Evolutionary conservation across 2,329 filamentous ascomycete genomes (phyloP).

Genomic region (Hypoxylon sp.): DNA sequence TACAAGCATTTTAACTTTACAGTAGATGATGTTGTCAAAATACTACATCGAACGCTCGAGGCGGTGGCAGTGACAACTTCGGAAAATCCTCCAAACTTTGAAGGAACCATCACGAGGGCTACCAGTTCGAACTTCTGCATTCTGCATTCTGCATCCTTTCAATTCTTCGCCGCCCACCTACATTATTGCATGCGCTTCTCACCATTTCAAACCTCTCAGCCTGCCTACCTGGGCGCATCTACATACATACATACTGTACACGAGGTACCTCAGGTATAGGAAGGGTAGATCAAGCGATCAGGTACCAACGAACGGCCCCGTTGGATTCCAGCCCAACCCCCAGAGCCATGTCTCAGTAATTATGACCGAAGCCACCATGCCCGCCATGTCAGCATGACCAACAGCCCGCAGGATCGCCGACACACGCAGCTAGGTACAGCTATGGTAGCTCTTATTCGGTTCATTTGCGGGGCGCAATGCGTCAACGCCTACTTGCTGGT

Average conservation of each 20-base stretch:
- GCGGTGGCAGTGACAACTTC: not conserved
- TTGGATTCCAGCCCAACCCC: constrained; percentile 51
- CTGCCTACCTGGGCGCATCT: constrained; percentile 3
- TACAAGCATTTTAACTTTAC: constrained; percentile 7
- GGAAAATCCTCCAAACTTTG: not conserved
- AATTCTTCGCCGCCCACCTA: constrained; percentile 39
- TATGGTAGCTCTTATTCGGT: constrained; percentile 33
- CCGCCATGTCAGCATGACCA: constrained; percentile 48
- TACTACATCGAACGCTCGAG: not conserved
- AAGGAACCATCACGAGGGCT: not conserved
- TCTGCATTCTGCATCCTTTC: constrained; percentile 34
- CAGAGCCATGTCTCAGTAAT: constrained; percentile 46
- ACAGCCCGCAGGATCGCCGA: constrained; percentile 50
- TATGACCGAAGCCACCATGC: constrained; percentile 42
- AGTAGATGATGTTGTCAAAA: too few species aligned
- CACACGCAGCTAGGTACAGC: constrained; percentile 46
- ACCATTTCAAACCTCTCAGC: constrained; percentile 7
- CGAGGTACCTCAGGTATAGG: constrained; percentile 32
- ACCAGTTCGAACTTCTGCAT: constrained; percentile 23
- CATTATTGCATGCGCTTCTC: constrained; percentile 22
- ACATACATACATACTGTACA: constrained; percentile 18
- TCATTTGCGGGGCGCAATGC: constrained; percentile 42
- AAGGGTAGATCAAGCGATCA: constrained; percentile 45
- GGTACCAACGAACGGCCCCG: constrained; percentile 48
- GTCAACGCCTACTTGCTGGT: constrained; percentile 36